phyloP scores from a whole-genome alignment of 2,329 filamentous ascomycete species.

The Colletotrichum salicis region DNA sequence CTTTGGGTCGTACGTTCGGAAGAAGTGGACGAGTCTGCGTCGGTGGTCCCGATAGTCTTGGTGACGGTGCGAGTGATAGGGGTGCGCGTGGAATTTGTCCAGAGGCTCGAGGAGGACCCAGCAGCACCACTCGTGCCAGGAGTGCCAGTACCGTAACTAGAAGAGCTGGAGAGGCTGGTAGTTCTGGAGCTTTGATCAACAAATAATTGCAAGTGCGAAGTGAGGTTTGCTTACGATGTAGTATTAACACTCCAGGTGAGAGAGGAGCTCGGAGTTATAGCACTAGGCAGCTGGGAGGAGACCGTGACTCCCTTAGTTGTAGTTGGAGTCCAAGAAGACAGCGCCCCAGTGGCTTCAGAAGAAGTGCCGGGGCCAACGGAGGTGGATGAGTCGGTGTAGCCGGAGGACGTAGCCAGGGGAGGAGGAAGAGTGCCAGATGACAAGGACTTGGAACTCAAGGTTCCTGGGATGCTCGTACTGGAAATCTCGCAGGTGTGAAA shows the following conservation, averaged over 20 bases:
- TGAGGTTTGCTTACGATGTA: constrained; percentile 5
- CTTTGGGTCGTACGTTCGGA: neutral
- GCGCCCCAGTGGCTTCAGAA: neutral
- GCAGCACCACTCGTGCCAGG: neutral
- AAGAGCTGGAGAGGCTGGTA: neutral
- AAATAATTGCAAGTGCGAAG: neutral
- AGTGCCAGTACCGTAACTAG: constrained; percentile 19
- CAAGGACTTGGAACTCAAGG: neutral
- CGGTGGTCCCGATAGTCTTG: neutral
- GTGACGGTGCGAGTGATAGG: neutral
- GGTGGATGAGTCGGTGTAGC: constrained; percentile 14
- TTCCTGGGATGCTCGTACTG: neutral
- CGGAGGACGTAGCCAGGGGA: neutral
- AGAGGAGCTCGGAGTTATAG: constrained; percentile 10
- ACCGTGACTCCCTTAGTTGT: neutral
- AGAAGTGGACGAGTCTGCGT: neutral
- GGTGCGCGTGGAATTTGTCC: constrained; percentile 16
- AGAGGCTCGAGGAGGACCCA: constrained; percentile 7
- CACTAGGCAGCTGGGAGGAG: constrained; percentile 21
- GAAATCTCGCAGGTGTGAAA: constrained; percentile 34
- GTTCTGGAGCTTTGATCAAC: neutral
- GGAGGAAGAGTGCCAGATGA: constrained; percentile 7
- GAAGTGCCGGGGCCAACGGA: neutral
- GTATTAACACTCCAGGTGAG: constrained; percentile 2
- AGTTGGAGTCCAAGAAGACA: neutral